A percentile compares a stretch with the other conserved stretches of the same genome.
Evolutionary conservation across 2,329 filamentous ascomycete species (phyloP).

Genomic region (Aspergillus transmontanensis): DNA sequence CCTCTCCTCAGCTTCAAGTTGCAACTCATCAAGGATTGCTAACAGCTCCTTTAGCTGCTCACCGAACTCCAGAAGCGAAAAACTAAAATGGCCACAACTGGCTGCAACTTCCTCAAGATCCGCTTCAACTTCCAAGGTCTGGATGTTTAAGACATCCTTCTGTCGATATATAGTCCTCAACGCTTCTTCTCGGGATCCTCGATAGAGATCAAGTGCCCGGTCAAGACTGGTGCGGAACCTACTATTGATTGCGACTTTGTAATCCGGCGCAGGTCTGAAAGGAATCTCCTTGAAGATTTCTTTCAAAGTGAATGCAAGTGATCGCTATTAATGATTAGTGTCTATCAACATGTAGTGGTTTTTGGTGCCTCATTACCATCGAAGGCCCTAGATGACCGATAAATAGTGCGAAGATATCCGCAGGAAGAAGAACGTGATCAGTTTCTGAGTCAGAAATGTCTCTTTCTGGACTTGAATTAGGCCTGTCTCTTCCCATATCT

Average conservation of each 20-base stretch:
- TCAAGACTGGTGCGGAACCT: constrained; percentile 78
- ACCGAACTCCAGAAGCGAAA: constrained; percentile 85
- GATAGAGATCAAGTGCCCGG: constrained; percentile 80
- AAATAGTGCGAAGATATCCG: constrained; percentile 89
- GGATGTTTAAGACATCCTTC: constrained; percentile 70
- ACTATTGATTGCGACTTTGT: constrained; percentile 73
- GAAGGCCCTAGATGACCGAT: constrained; percentile 87
- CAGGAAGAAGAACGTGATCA: constrained; percentile 50
- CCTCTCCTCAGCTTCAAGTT: constrained; percentile 65
- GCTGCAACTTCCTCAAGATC: constrained; percentile 97
- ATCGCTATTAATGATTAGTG: constrained; percentile 59
- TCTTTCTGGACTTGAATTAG: constrained; percentile 9
- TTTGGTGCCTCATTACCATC: constrained; percentile 57
- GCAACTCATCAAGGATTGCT: constrained; percentile 81
- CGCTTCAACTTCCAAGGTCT: constrained; percentile 76
- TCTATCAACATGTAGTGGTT: neutral
- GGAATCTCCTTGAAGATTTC: constrained; percentile 86
- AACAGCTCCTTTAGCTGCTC: constrained; percentile 85
- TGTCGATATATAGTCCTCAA: constrained; percentile 78
- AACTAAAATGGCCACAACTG: constrained; percentile 96
- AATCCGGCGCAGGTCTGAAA: constrained; percentile 69
- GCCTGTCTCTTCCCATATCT: constrained; percentile 5
- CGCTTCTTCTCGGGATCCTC: constrained; percentile 72
- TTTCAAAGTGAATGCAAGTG: constrained; percentile 85
- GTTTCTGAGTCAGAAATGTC: constrained; percentile 16